Evolutionary conservation across 345 rosid genomes (phyloP).

Genomic region (Capsella bursapastoris): DNA sequence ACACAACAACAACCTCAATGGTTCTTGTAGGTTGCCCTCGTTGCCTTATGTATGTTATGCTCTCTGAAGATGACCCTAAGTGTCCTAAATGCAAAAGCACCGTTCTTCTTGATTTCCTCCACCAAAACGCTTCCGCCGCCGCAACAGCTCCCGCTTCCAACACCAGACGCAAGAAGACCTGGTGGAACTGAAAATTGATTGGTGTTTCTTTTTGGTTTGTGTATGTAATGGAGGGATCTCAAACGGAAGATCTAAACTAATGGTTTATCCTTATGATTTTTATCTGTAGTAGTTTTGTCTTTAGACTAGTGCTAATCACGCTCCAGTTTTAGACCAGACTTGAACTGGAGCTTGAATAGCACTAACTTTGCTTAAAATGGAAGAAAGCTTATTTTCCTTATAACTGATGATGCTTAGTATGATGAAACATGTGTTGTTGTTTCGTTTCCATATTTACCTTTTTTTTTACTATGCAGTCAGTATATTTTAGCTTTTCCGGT

Average conservation of each 20-base stretch:
- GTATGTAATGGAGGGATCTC: neutral
- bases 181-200: slow-evolving; percentile 35
- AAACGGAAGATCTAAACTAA: slow-evolving; percentile 16
- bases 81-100: slow-evolving; percentile 93
- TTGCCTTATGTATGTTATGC: slow-evolving; percentile 90
- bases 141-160: slow-evolving; percentile 10
- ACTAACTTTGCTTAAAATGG: slow-evolving; percentile 42
- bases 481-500: neutral
- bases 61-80: slow-evolving; percentile 70
- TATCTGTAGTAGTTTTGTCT: neutral
- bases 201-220: neutral
- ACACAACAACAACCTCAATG: slow-evolving; percentile 67
- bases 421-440: slow-evolving; percentile 24
- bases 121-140: slow-evolving; percentile 41
- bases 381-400: slow-evolving; percentile 24
- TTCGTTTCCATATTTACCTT: neutral
- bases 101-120: slow-evolving; percentile 74
- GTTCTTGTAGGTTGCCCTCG: slow-evolving; percentile 92
- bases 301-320: slow-evolving; percentile 59
- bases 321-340: slow-evolving; percentile 51
- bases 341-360: slow-evolving; percentile 58
- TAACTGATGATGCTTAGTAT: neutral
- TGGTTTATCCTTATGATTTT: slow-evolving; percentile 5
- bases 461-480: neutral
- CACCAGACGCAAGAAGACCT: slow-evolving; percentile 28